Evolutionary conservation across 371 early-diverging fungal species (phyloP).

Genomic region (Mucor mucedo): DNA sequence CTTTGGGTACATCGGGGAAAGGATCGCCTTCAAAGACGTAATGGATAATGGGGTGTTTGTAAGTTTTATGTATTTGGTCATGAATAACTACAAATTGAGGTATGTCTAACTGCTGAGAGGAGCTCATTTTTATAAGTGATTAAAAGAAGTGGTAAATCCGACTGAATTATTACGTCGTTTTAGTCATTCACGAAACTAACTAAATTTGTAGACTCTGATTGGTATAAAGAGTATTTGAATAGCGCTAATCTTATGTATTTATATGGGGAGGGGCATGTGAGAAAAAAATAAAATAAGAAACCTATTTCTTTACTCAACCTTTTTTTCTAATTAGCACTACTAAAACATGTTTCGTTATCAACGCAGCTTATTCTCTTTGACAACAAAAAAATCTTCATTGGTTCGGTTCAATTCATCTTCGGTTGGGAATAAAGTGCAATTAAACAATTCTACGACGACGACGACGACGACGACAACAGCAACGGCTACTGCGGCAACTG

Average conservation of each 20-base stretch:
- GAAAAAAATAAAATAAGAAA: neutral
- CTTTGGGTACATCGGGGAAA: constrained; percentile 54
- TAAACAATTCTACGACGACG: constrained; percentile 10
- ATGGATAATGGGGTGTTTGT: constrained; percentile 58
- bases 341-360: constrained; percentile 15
- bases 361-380: neutral
- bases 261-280: constrained; percentile 6
- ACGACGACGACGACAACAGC: neutral
- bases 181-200: neutral
- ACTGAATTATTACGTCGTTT: constrained; percentile 1
- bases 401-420: constrained; percentile 28
- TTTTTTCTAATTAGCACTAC: neutral
- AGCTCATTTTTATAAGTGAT: constrained; percentile 8
- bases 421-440: constrained; percentile 13
- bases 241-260: neutral
- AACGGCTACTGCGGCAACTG: neutral
- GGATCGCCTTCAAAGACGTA: constrained; percentile 63
- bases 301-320: neutral
- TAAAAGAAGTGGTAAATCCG: neutral
- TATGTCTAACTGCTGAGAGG: constrained; percentile 33
- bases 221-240: neutral
- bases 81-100: constrained; percentile 61
- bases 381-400: neutral
- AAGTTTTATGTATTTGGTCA: constrained; percentile 52
- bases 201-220: neutral